phyloP scores from a whole-genome alignment of 176 grass and related monocot species.

The Musa beccarii region DNA sequence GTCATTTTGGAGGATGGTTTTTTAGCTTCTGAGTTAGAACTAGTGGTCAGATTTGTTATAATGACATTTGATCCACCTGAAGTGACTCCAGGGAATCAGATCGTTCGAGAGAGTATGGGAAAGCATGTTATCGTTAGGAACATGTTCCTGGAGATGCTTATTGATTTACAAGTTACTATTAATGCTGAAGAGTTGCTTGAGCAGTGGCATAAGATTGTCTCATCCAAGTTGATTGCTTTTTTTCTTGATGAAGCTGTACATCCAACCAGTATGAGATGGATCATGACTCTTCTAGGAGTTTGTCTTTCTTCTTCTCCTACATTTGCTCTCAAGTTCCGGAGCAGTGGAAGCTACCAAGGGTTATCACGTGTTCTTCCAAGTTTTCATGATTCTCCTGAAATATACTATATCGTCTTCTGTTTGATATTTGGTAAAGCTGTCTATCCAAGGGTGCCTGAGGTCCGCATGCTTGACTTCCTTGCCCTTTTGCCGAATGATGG shows the following conservation, averaged over 20 bases:
- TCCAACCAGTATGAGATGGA: slow-evolving; percentile 99
- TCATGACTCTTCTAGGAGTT: slow-evolving; percentile 90
- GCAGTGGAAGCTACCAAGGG: slow-evolving; percentile 73
- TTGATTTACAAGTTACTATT: slow-evolving; percentile 97
- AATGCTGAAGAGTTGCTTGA: slow-evolving; percentile 78
- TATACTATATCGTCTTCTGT: slow-evolving; percentile 99
- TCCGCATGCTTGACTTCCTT: slow-evolving; percentile 98
- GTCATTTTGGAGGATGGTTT: slow-evolving; percentile 99
- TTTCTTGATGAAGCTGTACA: slow-evolving; percentile 98
- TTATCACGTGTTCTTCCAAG: slow-evolving; percentile 77
- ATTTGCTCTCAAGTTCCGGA: slow-evolving; percentile 73
- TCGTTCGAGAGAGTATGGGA: slow-evolving; percentile 83
- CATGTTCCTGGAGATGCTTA: slow-evolving; percentile 97
- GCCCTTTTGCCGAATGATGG: slow-evolving; percentile 93
- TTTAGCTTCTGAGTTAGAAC: slow-evolving; percentile 86
- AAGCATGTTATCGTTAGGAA: slow-evolving; percentile 98
- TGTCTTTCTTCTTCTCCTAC: slow-evolving; percentile 83
- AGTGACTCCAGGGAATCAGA: slow-evolving; percentile 42
- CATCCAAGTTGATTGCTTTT: slow-evolving; percentile 80
- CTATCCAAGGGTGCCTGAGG: slow-evolving; percentile 94
- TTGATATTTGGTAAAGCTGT: slow-evolving; percentile 89
- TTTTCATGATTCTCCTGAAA: slow-evolving; percentile 96
- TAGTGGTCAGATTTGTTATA: slow-evolving; percentile 95
- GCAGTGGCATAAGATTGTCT: slow-evolving; percentile 99
- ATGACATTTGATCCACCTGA: slow-evolving; percentile 99